phyloP scores from a whole-genome alignment of 345 rosid species.

The Eucalyptus tenuipes region DNA sequence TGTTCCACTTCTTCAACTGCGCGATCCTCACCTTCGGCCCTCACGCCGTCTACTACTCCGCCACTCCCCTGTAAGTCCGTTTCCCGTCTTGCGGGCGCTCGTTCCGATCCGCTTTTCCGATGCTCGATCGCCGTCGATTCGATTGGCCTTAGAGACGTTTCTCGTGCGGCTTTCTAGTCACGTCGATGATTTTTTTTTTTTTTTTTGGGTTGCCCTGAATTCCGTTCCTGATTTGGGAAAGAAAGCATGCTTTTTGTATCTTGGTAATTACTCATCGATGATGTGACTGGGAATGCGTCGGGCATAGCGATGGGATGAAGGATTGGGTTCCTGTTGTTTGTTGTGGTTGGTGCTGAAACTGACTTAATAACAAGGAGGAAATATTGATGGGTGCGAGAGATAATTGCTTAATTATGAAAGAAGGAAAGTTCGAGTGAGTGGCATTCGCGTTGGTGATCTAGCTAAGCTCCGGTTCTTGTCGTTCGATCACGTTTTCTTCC shows the following conservation, averaged over 20 bases:
- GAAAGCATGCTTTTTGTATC: not conserved
- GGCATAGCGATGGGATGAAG: not conserved
- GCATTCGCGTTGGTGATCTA: not conserved
- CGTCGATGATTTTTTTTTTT: not conserved
- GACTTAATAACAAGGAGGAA: not conserved
- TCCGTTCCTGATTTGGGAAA: not conserved
- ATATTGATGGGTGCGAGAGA: not conserved
- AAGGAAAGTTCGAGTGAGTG: not conserved
- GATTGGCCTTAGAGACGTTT: not conserved
- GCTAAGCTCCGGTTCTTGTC: not conserved
- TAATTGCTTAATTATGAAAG: not conserved
- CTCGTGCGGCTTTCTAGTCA: not conserved
- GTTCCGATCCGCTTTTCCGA: not conserved
- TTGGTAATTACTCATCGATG: not conserved
- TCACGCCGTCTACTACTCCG: conserved; percentile 98
- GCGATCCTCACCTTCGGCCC: conserved; percentile 98
- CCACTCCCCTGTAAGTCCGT: conserved; percentile 67
- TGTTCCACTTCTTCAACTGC: conserved; percentile 97
- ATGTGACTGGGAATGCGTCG: not conserved
- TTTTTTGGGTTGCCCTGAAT: not conserved
- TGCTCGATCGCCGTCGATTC: not conserved
- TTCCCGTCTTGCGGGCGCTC: not conserved
- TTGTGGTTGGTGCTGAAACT: not conserved
- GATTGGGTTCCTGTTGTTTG: not conserved
- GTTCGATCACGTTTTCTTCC: not conserved